A percentile compares a stretch with the other conserved stretches of the same genome.
Conservation (phyloP, 257 asterid genomes). For the Penstemon newberryi region DNA sequence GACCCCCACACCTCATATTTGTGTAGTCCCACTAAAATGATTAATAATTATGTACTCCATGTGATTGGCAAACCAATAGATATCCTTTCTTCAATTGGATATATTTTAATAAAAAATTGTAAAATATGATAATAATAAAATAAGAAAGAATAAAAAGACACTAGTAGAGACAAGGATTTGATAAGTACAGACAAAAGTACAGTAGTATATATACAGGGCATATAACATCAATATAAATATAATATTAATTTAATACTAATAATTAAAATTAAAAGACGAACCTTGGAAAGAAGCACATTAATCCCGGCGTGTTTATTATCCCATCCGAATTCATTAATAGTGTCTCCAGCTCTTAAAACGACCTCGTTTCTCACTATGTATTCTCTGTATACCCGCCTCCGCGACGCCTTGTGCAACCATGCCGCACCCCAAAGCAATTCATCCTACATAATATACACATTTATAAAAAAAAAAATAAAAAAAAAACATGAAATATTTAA, state of each 20-base stretch:
- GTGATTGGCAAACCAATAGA: constrained; percentile 31
- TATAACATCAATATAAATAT: no score
- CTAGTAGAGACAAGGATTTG: constrained; percentile 30
- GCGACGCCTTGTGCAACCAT: constrained; percentile 92
- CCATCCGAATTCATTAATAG: constrained; percentile 93
- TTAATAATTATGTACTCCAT: constrained; percentile 23
- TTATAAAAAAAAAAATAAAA: background rate
- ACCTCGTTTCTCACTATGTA: constrained; percentile 80
- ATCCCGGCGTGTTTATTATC: constrained; percentile 94
- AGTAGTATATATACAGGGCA: background rate
- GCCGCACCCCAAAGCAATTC: constrained; percentile 93
- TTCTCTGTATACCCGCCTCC: constrained; percentile 64
- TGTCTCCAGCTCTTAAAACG: constrained; percentile 76
- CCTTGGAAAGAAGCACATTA: constrained; percentile 87
- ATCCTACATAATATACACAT: constrained; percentile 39
- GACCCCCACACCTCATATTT: no score
- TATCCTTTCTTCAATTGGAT: background rate
- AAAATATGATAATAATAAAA: constrained; percentile 20
- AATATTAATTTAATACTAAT: no score
- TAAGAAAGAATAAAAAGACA: constrained; percentile 22
- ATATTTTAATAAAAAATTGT: background rate
- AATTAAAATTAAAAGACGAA: constrained; percentile 11
- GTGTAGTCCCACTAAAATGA: no score
- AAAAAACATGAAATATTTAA: no score
- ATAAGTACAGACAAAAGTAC: constrained; percentile 1